Conservation (phyloP, 345 rosid species). For the Dimocarpus longan region DNA sequence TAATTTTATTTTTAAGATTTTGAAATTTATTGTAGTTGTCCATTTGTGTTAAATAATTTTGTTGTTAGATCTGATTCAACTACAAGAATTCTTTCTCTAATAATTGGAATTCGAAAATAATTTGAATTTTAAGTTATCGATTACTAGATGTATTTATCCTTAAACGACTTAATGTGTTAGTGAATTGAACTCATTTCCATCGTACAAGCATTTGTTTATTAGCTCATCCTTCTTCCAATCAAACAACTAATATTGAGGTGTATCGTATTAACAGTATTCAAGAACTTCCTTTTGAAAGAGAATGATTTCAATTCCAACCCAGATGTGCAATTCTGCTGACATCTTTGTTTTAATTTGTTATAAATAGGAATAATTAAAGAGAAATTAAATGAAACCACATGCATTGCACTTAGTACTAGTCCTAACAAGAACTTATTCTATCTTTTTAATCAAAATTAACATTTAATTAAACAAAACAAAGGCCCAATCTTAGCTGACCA, state of each 20-base stretch:
- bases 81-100: no score
- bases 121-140: no score
- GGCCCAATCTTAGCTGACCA: conserved; percentile 1
- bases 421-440: not conserved
- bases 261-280: not conserved
- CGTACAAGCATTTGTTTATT: not conserved
- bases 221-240: not conserved
- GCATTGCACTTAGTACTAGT: not conserved
- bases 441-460: conserved; percentile 3
- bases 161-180: no score
- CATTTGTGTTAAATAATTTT: no score
- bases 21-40: no score
- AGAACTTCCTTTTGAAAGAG: not conserved
- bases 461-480: not conserved
- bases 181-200: not conserved
- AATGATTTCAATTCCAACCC: conserved; percentile 2
- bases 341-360: no score
- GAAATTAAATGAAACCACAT: not conserved
- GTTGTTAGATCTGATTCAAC: no score
- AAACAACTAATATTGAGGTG: not conserved
- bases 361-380: not conserved
- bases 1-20: no score
- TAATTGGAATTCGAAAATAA: no score
- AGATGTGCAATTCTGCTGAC: not conserved
- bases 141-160: no score